Evolutionary conservation across 2,329 filamentous ascomycete species (phyloP).

Genomic region (Fusarium neocosmosporiellum): DNA sequence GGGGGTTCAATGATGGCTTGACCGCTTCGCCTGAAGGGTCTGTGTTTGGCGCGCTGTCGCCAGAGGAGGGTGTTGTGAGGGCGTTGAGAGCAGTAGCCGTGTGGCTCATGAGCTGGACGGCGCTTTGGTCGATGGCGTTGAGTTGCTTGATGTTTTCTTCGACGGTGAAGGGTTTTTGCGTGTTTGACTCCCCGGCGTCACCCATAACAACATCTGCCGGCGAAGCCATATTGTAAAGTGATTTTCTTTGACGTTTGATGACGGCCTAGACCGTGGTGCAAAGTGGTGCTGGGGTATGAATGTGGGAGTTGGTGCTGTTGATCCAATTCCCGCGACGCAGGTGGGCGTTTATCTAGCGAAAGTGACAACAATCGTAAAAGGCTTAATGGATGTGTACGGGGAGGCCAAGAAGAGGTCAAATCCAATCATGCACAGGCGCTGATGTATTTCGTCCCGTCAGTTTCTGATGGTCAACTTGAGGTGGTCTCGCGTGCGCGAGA

Average conservation of each 20-base stretch:
- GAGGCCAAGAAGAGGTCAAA: background rate
- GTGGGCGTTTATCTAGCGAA: background rate
- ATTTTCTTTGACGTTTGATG: background rate
- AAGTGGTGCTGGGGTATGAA: background rate
- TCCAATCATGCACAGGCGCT: background rate
- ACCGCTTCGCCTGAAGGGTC: constrained; percentile 25
- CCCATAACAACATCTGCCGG: constrained; percentile 48
- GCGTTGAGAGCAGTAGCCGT: constrained; percentile 59
- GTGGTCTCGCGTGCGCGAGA: background rate
- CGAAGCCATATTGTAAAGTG: constrained; percentile 43
- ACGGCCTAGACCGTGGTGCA: background rate
- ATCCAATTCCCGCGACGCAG: background rate
- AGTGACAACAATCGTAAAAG: background rate
- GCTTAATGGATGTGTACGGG: background rate
- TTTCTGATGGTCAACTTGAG: background rate
- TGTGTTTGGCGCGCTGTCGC: constrained; percentile 9
- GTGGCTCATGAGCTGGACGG: constrained; percentile 55
- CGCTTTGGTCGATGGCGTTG: constrained; percentile 77
- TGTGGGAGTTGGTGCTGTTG: background rate
- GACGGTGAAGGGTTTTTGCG: constrained; percentile 71
- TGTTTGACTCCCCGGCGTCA: constrained; percentile 38
- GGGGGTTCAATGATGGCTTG: constrained; percentile 51
- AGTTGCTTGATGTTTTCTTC: constrained; percentile 85
- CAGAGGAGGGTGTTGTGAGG: constrained; percentile 51
- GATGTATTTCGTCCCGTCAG: background rate